A percentile compares a stretch with the other conserved stretches of the same genome.
These are phyloP conservation scores for Jaminaea rosea DNA, from an alignment of 1,284 basidiomycete genomes.

Conservation along the genomic window DNA sequence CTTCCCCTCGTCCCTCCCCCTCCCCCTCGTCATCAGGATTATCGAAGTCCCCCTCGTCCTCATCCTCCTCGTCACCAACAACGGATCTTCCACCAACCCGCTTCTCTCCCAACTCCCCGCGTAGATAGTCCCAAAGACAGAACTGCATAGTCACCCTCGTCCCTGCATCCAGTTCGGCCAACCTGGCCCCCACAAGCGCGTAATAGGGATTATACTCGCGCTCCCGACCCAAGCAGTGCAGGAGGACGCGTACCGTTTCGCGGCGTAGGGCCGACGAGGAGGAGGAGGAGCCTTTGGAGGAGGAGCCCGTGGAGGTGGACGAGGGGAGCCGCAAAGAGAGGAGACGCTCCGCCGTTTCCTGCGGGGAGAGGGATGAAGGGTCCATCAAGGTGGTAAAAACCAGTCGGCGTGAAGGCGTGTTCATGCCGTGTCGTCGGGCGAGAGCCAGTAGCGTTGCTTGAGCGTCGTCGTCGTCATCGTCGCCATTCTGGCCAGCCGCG, in stretches of 20 bases:
- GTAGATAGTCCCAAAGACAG: constrained; percentile 91
- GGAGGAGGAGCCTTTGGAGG: constrained; percentile 72
- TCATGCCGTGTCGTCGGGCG: constrained; percentile 92
- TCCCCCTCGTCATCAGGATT: constrained; percentile 31
- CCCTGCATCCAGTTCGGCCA: constrained; percentile 51
- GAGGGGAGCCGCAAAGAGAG: too few relatives aligned
- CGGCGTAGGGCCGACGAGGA: constrained; percentile 80
- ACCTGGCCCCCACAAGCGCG: constrained; percentile 59
- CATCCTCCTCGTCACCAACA: constrained; percentile 51
- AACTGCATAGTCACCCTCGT: constrained; percentile 90
- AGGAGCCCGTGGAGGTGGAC: constrained; percentile 69
- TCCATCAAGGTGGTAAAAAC: constrained; percentile 92
- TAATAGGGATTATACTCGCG: constrained; percentile 92
- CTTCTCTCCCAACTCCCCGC: constrained; percentile 77
- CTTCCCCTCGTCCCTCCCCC: neutral
- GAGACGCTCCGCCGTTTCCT: too few relatives aligned
- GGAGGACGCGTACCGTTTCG: constrained; percentile 79
- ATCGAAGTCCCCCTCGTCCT: constrained; percentile 50
- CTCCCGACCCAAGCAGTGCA: constrained; percentile 83
- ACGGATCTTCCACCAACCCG: constrained; percentile 55
- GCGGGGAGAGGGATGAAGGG: too few relatives aligned
- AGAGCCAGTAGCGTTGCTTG: constrained; percentile 58
- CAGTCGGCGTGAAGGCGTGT: constrained; percentile 82
- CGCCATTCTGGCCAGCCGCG: constrained; percentile 50
- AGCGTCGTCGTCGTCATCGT: constrained; percentile 55